These are phyloP conservation scores for Lactifluus volemus DNA, from an alignment of 768 basidiomycete species.

Conservation along the genomic window DNA sequence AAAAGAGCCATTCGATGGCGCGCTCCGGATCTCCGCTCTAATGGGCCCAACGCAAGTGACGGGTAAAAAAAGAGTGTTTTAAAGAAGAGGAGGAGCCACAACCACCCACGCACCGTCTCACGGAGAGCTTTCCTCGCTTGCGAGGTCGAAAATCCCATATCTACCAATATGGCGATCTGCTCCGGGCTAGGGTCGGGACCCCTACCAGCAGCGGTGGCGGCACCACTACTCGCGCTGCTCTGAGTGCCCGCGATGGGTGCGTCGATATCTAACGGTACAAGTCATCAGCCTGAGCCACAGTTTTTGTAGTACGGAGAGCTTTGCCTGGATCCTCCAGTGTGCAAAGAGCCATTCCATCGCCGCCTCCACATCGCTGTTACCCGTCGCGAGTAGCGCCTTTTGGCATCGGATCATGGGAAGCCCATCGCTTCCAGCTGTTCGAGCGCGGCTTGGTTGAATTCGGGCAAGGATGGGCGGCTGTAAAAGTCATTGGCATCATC, in stretches of 20 bases:
- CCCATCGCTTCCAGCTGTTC: slow-evolving; percentile 82
- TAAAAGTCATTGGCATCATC: neutral
- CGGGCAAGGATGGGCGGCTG: slow-evolving; percentile 37
- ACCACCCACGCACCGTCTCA: slow-evolving; percentile 57
- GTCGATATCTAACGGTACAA: slow-evolving; percentile 63
- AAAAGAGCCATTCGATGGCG: slow-evolving; percentile 95
- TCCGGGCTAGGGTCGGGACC: slow-evolving; percentile 55
- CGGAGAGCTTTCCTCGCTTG: slow-evolving; percentile 83
- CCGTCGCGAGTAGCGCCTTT: slow-evolving; percentile 85
- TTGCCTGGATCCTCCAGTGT: slow-evolving; percentile 90
- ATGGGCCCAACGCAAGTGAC: neutral
- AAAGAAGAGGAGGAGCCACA: too few species aligned
- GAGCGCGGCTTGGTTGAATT: slow-evolving; percentile 70
- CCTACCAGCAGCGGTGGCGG: slow-evolving; percentile 16
- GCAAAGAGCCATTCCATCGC: slow-evolving; percentile 96
- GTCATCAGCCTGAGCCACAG: too few species aligned
- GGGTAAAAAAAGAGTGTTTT: neutral
- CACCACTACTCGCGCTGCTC: slow-evolving; percentile 18
- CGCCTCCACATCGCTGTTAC: slow-evolving; percentile 58
- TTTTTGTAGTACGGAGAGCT: slow-evolving; percentile 6
- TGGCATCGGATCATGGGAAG: slow-evolving; percentile 82
- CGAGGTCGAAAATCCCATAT: slow-evolving; percentile 86
- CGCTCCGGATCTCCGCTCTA: slow-evolving; percentile 71
- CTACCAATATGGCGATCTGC: slow-evolving; percentile 62
- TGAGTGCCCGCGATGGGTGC: slow-evolving; percentile 43